Percentiles rank a stretch among this genome's conserved stretches.
phyloP scores from a whole-genome alignment of 2,329 filamentous ascomycete genomes.

The Cladosporium sp. region DNA sequence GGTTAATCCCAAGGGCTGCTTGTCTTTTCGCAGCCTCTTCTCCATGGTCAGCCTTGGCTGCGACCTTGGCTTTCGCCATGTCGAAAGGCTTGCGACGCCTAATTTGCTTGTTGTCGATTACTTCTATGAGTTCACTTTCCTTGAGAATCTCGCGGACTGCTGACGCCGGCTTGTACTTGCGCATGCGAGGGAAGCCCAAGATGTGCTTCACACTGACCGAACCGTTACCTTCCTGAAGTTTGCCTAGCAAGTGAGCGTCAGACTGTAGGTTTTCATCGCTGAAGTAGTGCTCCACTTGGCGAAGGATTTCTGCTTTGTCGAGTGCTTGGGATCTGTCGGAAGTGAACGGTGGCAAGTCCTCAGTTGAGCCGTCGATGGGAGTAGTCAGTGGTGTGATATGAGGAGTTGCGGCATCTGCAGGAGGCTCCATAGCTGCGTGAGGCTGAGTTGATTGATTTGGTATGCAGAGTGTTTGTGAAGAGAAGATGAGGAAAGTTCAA shows the following conservation, averaged over 20 bases:
- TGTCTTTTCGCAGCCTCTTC: conserved; percentile 26
- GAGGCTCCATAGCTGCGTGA: not conserved
- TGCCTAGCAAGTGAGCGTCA: conserved; percentile 41
- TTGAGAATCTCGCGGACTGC: conserved; percentile 40
- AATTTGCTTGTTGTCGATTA: conserved; percentile 40
- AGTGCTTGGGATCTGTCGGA: not conserved
- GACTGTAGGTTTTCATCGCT: conserved; percentile 44
- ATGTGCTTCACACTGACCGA: conserved; percentile 42
- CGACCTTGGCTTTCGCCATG: conserved; percentile 29
- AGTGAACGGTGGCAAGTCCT: no score
- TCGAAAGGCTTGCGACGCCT: conserved; percentile 39
- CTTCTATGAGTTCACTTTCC: conserved; percentile 39
- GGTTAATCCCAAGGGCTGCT: conserved; percentile 19
- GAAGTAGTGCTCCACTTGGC: conserved; percentile 48
- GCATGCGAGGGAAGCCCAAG: conserved; percentile 44
- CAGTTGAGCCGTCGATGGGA: no score
- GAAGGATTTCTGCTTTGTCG: conserved; percentile 20
- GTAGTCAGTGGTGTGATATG: not conserved
- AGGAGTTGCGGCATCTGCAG: not conserved
- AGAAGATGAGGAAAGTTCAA: no score
- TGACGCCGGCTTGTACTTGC: conserved; percentile 37
- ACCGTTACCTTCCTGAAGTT: conserved; percentile 36
- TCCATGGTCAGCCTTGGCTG: conserved; percentile 14
- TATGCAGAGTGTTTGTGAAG: no score
- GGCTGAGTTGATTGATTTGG: not conserved